Base-by-base conservation (phyloP, 2,329 filamentous ascomycete genomes). In the Hymenoscyphus infarciens region DNA sequence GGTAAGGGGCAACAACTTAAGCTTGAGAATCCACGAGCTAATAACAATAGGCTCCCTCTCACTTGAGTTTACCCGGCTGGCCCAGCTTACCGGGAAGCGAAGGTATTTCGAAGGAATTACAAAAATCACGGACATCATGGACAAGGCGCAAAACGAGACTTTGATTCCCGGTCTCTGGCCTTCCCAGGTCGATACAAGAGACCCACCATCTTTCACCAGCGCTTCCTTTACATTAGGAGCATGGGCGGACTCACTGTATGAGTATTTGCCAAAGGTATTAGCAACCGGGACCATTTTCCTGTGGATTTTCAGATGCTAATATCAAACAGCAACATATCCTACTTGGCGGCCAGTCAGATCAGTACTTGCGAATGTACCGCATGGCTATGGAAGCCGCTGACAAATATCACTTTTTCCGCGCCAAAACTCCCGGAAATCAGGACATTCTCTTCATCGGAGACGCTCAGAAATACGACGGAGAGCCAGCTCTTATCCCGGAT, bases 401-500 rank as follows among this genome's bases (percentile, higher is more conserved):
- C 53, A 75, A 86, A 59, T 76, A 90, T 66, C 77, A 92, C 3
- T 81, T 93, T 61, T 92, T 87, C 76, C 83, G 87, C 1, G 90
- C 89, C 0, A 86, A 90, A 80, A 81, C 84, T 0, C 83, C 84
- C 0, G 76, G 80, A 3, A 79, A 82, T 54, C 78, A 45, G 25
- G 38, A 45, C 15, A 15, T 57, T 42, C 38, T 75, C 74, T 60
- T 76, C 76, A 62, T 31, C 74, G n/a, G 75, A 70, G 39, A 70
- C 59, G 16, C 33, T 38, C 33, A 33, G n/a, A 38, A 33, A 16
- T 56, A 19, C 54, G 53, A 60, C 35, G 56, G 60, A 65, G 88
- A 91, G 25, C 56, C n/a, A 2, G 45, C 56, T 25, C 57, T 67
- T n/a, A 66, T 67, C 74, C 61, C 67, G 38, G 77, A 70, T 42